Conservation (phyloP, 2,329 filamentous ascomycete species). For the Pseudogymnoascus sp. region DNA sequence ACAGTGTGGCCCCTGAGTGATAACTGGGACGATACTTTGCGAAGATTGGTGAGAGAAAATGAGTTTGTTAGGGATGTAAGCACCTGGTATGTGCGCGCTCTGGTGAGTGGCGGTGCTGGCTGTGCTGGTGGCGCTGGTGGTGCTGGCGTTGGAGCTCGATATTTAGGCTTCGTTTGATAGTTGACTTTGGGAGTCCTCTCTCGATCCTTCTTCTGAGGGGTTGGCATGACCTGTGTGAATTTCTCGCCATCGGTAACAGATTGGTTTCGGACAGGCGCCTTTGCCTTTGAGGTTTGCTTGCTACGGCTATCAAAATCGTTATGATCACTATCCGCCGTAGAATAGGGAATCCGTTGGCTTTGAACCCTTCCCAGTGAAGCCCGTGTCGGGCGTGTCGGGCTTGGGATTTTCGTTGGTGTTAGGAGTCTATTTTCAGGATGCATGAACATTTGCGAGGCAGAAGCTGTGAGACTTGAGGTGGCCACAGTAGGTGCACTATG, state of each 20-base stretch:
- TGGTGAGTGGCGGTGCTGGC: background rate
- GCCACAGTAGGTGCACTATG: slow-evolving; percentile 19
- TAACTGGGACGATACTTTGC: slow-evolving; percentile 4
- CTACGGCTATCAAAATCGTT: background rate
- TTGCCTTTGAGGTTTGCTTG: slow-evolving; percentile 8
- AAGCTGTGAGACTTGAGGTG: slow-evolving; percentile 17
- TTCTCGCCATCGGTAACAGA: background rate
- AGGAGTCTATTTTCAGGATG: background rate
- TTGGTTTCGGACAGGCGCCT: background rate
- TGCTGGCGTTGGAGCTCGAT: background rate
- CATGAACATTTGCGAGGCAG: slow-evolving; percentile 13
- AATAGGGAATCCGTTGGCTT: background rate
- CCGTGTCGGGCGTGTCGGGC: background rate
- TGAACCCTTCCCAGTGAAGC: background rate
- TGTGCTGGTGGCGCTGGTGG: background rate
- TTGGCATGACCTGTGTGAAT: background rate
- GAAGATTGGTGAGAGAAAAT: slow-evolving; percentile 13
- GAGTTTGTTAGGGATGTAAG: background rate
- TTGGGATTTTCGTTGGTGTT: background rate
- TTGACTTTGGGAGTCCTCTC: background rate
- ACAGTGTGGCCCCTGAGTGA: slow-evolving; percentile 7
- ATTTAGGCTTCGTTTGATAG: background rate
- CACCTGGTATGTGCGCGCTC: background rate
- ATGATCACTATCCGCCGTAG: background rate
- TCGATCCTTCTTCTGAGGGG: background rate